Base-by-base conservation (phyloP, 305 asterid species). In the Fraxinus velutina region DNA sequence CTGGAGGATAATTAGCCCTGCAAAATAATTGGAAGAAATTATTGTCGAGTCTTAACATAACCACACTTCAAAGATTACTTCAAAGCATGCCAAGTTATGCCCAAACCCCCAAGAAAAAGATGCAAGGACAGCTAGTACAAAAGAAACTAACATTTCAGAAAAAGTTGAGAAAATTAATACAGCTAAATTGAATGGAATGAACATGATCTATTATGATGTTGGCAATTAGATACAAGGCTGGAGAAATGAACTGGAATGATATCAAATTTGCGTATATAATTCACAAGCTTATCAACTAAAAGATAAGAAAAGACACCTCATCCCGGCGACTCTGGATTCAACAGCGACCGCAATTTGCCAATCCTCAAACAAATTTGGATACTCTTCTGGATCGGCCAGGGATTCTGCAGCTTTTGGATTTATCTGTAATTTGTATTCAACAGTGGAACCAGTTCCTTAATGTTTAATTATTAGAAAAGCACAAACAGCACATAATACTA, bases 341-440 rank as follows among this genome's bases (percentile, higher is more conserved):
- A 94, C 95, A 80, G 86, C 88, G 78, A 90, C 91, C 22, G 98
- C 98, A 86, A 94, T 85, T 90, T 94, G 97, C 98, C 98, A 94
- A 76, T 93, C 98, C 78, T 94, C 98, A 84, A 94, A 94, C 84
- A 93, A 83, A 89, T 95, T 95, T 68, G 98, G 91, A 81, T 95
- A 95, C 78, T 95, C 98, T 87, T 89, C 97, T 36, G 98, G 98
- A 89, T 95, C 98, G 34, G 98, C 98, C 82, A 95, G 92, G 84
- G 98, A 93, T 83, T 95, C 98, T n/a, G 98, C 97, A 88, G 98
- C 98, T 91, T 91, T 95, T 84, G 85, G 97, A 86, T 95, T 95
- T 71, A 93, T 90, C 98, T 95, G 92, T 86, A 81, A 80, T 81
- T 34, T 9, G 9, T 24, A 57, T 36, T 77, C 78, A 77, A 79